phyloP scores from a whole-genome alignment of 495 filamentous ascomycete genomes.

The Aspergillus coremiiformis region DNA sequence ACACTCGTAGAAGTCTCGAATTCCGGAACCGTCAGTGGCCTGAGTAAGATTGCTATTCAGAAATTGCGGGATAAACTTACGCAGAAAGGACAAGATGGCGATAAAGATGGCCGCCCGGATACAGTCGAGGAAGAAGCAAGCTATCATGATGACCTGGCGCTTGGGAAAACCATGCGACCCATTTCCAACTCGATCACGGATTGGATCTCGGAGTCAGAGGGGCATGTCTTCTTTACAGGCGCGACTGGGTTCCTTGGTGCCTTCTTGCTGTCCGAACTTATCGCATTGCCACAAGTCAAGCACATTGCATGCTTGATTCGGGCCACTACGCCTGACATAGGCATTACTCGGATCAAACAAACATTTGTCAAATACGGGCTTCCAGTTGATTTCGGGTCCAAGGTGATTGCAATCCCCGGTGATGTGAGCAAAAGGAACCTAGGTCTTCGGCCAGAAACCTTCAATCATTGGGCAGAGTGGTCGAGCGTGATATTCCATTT shows the following conservation, averaged over 20 bases:
- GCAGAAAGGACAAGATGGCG: neutral
- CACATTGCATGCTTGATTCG: slow-evolving; percentile 7
- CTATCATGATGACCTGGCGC: slow-evolving; percentile 1
- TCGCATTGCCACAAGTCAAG: slow-evolving; percentile 4
- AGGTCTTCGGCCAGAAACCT: slow-evolving; percentile 4
- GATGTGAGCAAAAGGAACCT: neutral
- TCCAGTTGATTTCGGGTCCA: neutral
- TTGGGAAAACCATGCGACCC: neutral
- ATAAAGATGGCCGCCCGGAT: neutral
- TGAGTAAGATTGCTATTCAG: slow-evolving; percentile 10
- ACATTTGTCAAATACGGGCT: neutral
- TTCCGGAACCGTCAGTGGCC: slow-evolving; percentile 12
- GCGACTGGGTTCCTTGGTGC: slow-evolving; percentile 11
- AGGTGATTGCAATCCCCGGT: slow-evolving; percentile 6
- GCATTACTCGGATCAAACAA: neutral
- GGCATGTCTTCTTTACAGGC: slow-evolving; percentile 10
- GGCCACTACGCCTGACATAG: neutral
- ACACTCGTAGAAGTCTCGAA: slow-evolving; percentile 24
- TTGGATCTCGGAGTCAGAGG: slow-evolving; percentile 6
- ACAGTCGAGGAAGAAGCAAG: neutral
- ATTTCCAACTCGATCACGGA: neutral
- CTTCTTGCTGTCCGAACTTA: slow-evolving; percentile 1
- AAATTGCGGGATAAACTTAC: slow-evolving; percentile 9
- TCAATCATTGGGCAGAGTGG: slow-evolving; percentile 3
- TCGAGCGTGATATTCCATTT: slow-evolving; percentile 16